phyloP scores from a whole-genome alignment of 108 stramenopile genomes.

The Seminavis robusta region DNA sequence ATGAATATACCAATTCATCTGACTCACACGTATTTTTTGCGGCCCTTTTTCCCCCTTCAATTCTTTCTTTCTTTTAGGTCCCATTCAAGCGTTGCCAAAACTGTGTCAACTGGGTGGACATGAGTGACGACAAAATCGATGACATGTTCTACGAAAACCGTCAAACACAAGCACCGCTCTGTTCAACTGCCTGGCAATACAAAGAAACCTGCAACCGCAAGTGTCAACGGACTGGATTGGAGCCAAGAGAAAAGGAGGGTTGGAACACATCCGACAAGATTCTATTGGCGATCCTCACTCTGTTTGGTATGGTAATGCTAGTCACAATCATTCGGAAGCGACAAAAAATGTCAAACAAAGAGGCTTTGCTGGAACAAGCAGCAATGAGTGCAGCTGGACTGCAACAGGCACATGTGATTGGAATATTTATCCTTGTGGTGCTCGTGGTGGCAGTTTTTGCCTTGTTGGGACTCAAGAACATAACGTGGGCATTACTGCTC shows the following conservation, averaged over 20 bases:
- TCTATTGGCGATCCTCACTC: constrained; percentile 57
- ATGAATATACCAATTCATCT: too few relatives aligned
- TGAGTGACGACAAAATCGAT: constrained; percentile 73
- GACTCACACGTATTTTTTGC: not conserved
- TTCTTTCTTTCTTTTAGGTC: constrained; percentile 22
- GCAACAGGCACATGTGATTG: constrained; percentile 76
- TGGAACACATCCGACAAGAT: constrained; percentile 81
- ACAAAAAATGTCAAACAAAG: constrained; percentile 82
- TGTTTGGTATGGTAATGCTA: constrained; percentile 76
- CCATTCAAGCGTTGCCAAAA: constrained; percentile 69
- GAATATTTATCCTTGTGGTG: constrained; percentile 60
- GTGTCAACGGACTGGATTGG: constrained; percentile 49
- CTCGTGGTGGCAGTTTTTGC: constrained; percentile 72
- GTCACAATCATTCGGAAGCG: constrained; percentile 62
- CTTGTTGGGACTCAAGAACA: constrained; percentile 68
- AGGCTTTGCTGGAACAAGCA: constrained; percentile 82
- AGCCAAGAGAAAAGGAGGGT: constrained; percentile 34
- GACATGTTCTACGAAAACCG: constrained; percentile 78
- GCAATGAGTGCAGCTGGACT: constrained; percentile 79
- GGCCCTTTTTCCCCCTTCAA: not conserved
- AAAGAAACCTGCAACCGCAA: constrained; percentile 53
- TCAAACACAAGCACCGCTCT: constrained; percentile 72
- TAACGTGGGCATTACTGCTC: constrained; percentile 75
- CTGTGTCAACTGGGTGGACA: constrained; percentile 83
- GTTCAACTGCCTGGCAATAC: constrained; percentile 66